These are phyloP conservation scores for Diaporthe aspalathi DNA, from an alignment of 2,329 filamentous ascomycete species.

Conservation along the genomic window DNA sequence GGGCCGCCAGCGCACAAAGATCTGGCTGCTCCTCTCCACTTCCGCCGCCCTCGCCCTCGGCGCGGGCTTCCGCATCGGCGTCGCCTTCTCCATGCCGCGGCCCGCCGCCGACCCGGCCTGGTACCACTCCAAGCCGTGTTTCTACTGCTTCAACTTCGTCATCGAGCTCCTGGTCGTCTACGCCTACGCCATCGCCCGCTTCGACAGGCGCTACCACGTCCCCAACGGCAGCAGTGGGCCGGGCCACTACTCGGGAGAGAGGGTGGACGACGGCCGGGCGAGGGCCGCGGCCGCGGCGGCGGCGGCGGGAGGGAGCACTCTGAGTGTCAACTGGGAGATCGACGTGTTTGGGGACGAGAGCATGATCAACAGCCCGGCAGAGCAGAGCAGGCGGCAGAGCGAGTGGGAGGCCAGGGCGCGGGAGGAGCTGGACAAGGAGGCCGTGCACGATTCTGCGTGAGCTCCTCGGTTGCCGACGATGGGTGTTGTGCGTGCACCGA, in stretches of 20 bases:
- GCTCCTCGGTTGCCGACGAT: not conserved
- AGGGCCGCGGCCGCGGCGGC: not conserved
- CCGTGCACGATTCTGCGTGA: conserved; percentile 3
- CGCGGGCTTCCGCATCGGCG: conserved; percentile 75
- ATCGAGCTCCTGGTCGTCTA: conserved; percentile 78
- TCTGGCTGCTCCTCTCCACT: conserved; percentile 71
- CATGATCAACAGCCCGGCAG: conserved; percentile 10
- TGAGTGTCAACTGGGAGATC: conserved; percentile 42
- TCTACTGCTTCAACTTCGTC: conserved; percentile 83
- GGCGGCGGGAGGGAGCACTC: not conserved
- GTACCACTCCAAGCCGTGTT: conserved; percentile 78
- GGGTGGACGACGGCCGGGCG: not conserved
- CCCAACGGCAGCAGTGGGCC: conserved; percentile 42
- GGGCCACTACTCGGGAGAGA: conserved; percentile 36
- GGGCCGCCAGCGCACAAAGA: conserved; percentile 75
- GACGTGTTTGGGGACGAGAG: conserved; percentile 42
- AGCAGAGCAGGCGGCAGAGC: conserved; percentile 21
- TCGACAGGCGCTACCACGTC: conserved; percentile 79
- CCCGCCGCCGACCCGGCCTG: conserved; percentile 68
- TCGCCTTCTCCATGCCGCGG: conserved; percentile 61
- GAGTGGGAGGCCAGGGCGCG: conserved; percentile 35
- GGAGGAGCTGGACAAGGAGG: conserved; percentile 30
- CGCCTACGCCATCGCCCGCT: conserved; percentile 73
- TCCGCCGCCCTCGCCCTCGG: conserved; percentile 73
- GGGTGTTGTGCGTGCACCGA: not conserved